Conservation (phyloP, 768 basidiomycete genomes). For the Pholiota conissans region DNA sequence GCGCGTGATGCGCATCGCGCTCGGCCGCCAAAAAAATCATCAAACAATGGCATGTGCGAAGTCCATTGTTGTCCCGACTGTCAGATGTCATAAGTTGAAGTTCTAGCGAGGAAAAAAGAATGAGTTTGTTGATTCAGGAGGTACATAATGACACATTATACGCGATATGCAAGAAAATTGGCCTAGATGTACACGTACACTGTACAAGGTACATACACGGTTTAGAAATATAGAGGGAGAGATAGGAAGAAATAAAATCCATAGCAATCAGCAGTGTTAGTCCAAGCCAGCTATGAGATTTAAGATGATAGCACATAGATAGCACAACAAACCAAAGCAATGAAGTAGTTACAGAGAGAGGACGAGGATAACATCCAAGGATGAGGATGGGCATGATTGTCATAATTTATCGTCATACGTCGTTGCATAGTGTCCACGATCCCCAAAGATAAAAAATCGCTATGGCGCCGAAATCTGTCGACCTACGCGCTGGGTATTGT, state of each 20-base stretch:
- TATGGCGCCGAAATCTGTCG: conserved; percentile 20
- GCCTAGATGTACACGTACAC: neutral
- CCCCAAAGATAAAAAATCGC: conserved; percentile 5
- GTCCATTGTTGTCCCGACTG: no score
- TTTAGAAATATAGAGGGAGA: neutral
- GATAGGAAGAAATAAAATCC: neutral
- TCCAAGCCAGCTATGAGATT: conserved; percentile 11
- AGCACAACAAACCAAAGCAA: conserved; percentile 1
- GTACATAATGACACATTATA: no score
- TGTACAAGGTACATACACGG: conserved; percentile 5
- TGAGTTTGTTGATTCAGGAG: no score
- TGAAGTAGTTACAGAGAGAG: neutral
- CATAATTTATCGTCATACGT: conserved; percentile 13
- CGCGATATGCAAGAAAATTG: neutral
- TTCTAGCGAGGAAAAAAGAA: no score
- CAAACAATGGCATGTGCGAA: no score
- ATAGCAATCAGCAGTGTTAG: conserved; percentile 14
- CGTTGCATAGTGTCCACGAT: neutral
- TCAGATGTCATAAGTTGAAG: no score
- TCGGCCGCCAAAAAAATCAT: no score
- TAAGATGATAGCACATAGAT: neutral
- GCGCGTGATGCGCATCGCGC: no score
- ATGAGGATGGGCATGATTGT: conserved; percentile 3
- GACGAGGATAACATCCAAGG: conserved; percentile 3
- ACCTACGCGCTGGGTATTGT: conserved; percentile 17